A percentile compares a stretch with the other conserved stretches of the same genome.
These are phyloP conservation scores for Apiospora rasikravindrae DNA, from an alignment of 2,329 filamentous ascomycete genomes.

Conservation along the genomic window DNA sequence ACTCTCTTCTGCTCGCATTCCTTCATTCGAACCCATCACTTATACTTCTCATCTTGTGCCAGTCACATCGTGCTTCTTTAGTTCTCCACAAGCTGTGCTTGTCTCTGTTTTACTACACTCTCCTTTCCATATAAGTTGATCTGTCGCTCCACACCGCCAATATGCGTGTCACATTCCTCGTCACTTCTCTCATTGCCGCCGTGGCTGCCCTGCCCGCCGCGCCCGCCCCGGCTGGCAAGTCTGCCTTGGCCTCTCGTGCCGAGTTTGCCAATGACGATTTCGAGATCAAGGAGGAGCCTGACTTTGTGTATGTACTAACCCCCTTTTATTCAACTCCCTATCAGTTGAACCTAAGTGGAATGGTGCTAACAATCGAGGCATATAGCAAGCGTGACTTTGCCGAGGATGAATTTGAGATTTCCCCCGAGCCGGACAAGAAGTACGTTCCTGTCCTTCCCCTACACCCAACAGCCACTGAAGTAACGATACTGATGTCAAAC, in stretches of 20 bases:
- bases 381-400: not conserved
- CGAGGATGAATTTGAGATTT: conserved; percentile 3
- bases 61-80: not conserved
- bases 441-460: not conserved
- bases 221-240: not conserved
- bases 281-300: conserved; percentile 14
- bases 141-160: not conserved
- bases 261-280: conserved; percentile 14
- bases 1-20: not conserved
- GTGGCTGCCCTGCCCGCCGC: conserved; percentile 2
- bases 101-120: not conserved
- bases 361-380: not conserved
- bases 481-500: not conserved
- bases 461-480: not conserved
- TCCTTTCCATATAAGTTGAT: not conserved
- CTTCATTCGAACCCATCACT: not conserved
- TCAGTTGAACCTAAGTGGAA: not conserved
- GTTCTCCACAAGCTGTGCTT: conserved; percentile 5
- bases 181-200: conserved; percentile 15
- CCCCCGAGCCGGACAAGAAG: conserved; percentile 12
- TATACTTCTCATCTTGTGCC: not conserved
- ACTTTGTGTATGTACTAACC: not conserved
- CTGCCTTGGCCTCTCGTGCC: not conserved
- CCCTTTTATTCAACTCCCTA: not conserved
- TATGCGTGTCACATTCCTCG: conserved; percentile 13